Evolutionary conservation across 2,329 filamentous ascomycete species (phyloP).

Genomic region (Cadophora gregata): DNA sequence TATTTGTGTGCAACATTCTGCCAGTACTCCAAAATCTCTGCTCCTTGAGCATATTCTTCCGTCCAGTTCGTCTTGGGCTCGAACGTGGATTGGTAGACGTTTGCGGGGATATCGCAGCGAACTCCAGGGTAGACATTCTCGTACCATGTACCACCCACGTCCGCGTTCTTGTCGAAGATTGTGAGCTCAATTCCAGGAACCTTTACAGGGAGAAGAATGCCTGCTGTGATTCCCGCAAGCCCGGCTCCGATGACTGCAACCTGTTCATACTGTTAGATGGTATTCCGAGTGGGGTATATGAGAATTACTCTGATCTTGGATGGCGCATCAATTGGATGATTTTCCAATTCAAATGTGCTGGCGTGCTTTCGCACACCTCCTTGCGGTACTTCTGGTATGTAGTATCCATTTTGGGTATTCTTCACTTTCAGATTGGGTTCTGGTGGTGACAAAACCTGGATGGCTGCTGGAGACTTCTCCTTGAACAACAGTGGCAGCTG

Average conservation of each 20-base stretch:
- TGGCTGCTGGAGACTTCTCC: neutral
- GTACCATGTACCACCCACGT: conserved; percentile 46
- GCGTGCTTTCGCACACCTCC: neutral
- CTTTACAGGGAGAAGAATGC: conserved; percentile 70
- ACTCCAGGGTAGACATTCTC: conserved; percentile 51
- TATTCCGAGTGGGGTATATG: conserved; percentile 20
- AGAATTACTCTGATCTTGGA: conserved; percentile 21
- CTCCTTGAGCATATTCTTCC: conserved; percentile 69
- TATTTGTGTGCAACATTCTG: conserved; percentile 66
- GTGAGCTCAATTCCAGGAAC: conserved; percentile 59
- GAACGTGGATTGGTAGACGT: conserved; percentile 72
- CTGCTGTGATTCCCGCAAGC: conserved; percentile 66
- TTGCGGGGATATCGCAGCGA: conserved; percentile 41
- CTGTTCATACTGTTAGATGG: conserved; percentile 1
- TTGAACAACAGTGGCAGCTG: neutral
- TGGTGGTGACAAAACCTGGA: neutral
- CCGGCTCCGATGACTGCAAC: conserved; percentile 64
- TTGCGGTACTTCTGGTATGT: neutral
- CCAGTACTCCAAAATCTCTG: conserved; percentile 73
- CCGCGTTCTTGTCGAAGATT: conserved; percentile 58
- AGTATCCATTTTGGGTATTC: neutral
- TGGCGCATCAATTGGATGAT: conserved; percentile 45
- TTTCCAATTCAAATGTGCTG: conserved; percentile 46
- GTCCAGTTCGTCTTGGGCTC: conserved; percentile 72
- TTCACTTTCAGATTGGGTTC: neutral